Base-by-base conservation (phyloP, 2,329 filamentous ascomycete genomes). In the Stachybotrys chartarum region DNA sequence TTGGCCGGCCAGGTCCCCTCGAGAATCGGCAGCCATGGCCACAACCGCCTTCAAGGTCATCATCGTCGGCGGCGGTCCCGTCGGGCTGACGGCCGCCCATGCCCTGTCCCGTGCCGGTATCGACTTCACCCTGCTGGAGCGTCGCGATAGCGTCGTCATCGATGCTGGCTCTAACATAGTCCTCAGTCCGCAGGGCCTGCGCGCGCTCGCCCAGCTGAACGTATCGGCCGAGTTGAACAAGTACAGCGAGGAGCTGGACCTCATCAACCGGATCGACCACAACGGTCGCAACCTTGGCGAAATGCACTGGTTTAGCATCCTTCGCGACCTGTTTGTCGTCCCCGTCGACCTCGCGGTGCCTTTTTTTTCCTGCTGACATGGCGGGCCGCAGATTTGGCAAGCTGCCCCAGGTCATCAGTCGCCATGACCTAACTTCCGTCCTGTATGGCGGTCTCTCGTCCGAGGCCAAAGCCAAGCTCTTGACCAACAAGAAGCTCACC, bases 71-170 rank as follows among this genome's bases (percentile, higher is more conserved):
- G 65, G 65, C 1, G 66, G 66, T 1, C 66, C 66, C 0, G 60
- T 65, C 1, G 67, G 67, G 1, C 56, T 69, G 2, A 60, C 58
- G 0, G 62, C 66, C 1, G 67, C 67, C 1, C 64, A 66, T 14
- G 58, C 63, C 0, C 59, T 69, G 1, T 55, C 56, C 5, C 61
- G 52, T 3, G 67, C 66, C 6, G 58, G 59, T n/a, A 69, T 76
- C 42, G 68, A 75, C 54, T 76, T 72, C 11, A 59, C 72, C 46
- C 54, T 76, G 7, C 69, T 76, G 1, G 73, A 76, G 53, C 58
- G 63, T 11, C 65, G 68, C 1, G 31, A 59, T 1, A 58, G 60
- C 0, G 31, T 70, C 10, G 55, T 67, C 56, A 55, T 64, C 46
- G 62, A 72, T 58, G 64, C 66, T 14, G 63, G 64, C 24, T 63